These are phyloP conservation scores for Boletus vinaceobasis DNA, from an alignment of 768 basidiomycete genomes.

Conservation along the genomic window DNA sequence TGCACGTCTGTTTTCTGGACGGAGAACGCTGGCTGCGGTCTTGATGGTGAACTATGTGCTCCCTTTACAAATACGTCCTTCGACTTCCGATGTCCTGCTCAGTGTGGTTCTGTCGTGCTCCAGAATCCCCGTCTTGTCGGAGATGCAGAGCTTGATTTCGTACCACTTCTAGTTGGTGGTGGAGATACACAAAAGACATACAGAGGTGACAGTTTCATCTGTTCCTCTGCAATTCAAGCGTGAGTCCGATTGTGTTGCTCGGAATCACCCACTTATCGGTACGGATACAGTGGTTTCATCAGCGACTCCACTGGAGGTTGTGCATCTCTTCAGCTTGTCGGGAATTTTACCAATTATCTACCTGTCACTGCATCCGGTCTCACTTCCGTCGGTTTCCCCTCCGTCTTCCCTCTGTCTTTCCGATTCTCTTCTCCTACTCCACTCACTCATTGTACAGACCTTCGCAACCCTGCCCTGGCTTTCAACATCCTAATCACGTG, in stretches of 20 bases:
- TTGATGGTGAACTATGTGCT: constrained; percentile 61
- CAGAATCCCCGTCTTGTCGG: constrained; percentile 77
- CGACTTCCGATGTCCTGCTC: constrained; percentile 80
- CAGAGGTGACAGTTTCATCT: constrained; percentile 81
- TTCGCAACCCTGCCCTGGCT: constrained; percentile 64
- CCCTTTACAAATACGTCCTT: constrained; percentile 61
- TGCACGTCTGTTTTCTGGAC: constrained; percentile 74
- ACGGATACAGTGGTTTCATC: constrained; percentile 53
- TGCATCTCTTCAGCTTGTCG: constrained; percentile 61
- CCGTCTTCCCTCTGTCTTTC: constrained; percentile 70
- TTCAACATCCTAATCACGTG: constrained; percentile 70
- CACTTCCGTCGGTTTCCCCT: constrained; percentile 68
- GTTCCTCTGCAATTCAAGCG: constrained; percentile 80
- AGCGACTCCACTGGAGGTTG: constrained; percentile 72
- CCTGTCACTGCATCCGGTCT: constrained; percentile 60
- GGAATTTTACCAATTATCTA: constrained; percentile 68
- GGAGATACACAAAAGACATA: constrained; percentile 71
- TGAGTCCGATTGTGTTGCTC: constrained; percentile 36
- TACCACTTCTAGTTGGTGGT: constrained; percentile 82
- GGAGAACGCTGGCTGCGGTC: constrained; percentile 66
- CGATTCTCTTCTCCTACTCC: constrained; percentile 47
- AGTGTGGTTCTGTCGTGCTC: constrained; percentile 58
- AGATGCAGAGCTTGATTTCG: constrained; percentile 56
- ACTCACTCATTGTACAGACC: constrained; percentile 65
- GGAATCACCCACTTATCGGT: constrained; percentile 6